phyloP scores from a whole-genome alignment of 2,329 filamentous ascomycete species.

The Lachnellula willkommii region DNA sequence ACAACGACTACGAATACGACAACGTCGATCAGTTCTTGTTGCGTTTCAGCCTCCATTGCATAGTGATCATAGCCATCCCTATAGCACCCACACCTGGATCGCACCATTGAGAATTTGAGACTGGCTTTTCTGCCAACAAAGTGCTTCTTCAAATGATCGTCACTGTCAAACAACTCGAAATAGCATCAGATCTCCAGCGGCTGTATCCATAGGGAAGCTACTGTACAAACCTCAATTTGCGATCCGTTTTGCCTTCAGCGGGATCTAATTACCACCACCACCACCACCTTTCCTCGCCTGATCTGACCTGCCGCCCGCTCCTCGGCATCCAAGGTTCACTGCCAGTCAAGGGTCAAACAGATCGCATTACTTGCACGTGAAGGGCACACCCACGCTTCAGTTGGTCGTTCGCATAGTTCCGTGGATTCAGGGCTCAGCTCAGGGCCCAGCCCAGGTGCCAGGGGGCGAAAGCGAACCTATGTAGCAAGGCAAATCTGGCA shows the following conservation, averaged over 20 bases:
- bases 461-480: neutral
- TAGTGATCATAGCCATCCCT: constrained; percentile 7
- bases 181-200: constrained; percentile 13
- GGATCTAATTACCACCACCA: constrained; percentile 6
- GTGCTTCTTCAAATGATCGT: constrained; percentile 11
- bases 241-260: neutral
- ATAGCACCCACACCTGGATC: neutral
- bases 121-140: no score
- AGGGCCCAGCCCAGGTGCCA: neutral
- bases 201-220: neutral
- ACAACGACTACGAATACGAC: neutral
- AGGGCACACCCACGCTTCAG: neutral
- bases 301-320: constrained; percentile 4
- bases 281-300: constrained; percentile 8
- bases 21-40: neutral
- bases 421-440: neutral
- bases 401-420: neutral
- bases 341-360: neutral
- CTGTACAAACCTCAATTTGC: no score
- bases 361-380: constrained; percentile 7
- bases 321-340: constrained; percentile 8
- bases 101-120: constrained; percentile 3
- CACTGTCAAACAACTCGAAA: constrained; percentile 20
- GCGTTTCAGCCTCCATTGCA: constrained; percentile 12
- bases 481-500: constrained; percentile 1